Evolutionary conservation across 352 stramenopile species (phyloP), one percentile per base, ranked within the genome.

Genomic region (Phytophthora quininea): DNA sequence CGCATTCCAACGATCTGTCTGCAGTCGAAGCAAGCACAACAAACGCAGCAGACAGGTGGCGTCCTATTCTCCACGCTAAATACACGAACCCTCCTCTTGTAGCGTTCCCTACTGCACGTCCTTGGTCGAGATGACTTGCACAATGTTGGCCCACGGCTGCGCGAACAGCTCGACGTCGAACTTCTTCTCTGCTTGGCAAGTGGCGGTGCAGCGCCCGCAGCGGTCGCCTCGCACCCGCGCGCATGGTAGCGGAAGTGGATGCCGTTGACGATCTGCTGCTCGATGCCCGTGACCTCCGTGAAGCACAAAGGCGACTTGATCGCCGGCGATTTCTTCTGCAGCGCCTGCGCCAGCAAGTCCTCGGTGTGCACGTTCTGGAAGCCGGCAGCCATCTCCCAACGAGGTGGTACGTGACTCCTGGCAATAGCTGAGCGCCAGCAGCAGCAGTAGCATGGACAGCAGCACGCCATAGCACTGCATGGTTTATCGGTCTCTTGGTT

Each of bases 191-290:
- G 54, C 64, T 30, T 30, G 15, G 53, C 70, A 79, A 1, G 58
- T 63, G 29, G 52, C 46, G 27, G 54, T 56, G 31, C 78, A 84
- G 15, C 64, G 58, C 14, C 73, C 1, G 65, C 57, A 33, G 37
- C 63, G 38, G 52, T 45, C 11, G 77, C 49, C 40, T 70, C 61
- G 42, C 80, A 89, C 9, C 78, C 80, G 4, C 61, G 65, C 27
- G 86, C 59, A 52, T 83, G 69, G 70, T 77, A 89, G 67, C 77
- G 76, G 54, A 86, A 89, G 64, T 86, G 81, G 60, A 86, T 84
- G 52, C 80, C 80, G 50, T 86, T 80, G 50, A 89, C 80, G 60
- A 89, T 80, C 67, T 88, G 80, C 73, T 83, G 74, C 56, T 86
- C 64, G 42, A 89, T 74, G 42, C 71, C 62, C 35, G 60, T 62